Evolutionary conservation across 164 flowering plant species (phyloP), one percentile per base, ranked within the genome.

Genomic region (Aristolochia californica): DNA sequence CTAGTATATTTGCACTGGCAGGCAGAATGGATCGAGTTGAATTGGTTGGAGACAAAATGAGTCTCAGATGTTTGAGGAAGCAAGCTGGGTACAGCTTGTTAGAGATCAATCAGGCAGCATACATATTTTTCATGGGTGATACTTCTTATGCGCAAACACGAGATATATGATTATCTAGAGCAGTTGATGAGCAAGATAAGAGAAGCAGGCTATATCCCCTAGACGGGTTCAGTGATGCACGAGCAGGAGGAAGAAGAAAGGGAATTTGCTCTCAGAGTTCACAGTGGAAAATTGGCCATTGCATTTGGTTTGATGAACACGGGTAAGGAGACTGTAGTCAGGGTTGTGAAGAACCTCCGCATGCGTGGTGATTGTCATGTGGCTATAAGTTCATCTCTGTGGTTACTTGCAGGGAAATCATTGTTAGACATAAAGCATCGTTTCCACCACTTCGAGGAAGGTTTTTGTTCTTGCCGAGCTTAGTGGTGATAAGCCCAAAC

Each of bases 251-350:
- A 83, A 61, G 91, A 88, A 55, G 89, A 85, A 64, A 74, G 76
- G 57, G 87, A 85, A 52, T 70, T 72, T 51, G 80, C 87, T 0
- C 79, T 85, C 45, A 68, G 81, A 57, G 76, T 73, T 56, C 96
- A 85, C 24, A 82, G 93, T 53, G 96, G 85, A 77, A 88, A 85
- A 77, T 80, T 88, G 45, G 90, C 93, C 5, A 54, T 88, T 24
- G 86, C 84, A 54, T 85, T 77, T 62, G 88, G 90, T 23, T 57
- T 88, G 4, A 30, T 85, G 78, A 82, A 71, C 28, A 75, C 80
- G 11, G 62, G 58, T 26, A 30, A 54, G 27, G 86, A 73, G 14
- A 51, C 56, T 30, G 13, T 57, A 1, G 66, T 88, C 28, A 78
- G 77, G 66, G 70, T 88, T 13, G 79, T 82, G 53, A 88, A 88